Base-by-base conservation (phyloP, 2,329 filamentous ascomycete species). In the Claviceps quebecensis region DNA sequence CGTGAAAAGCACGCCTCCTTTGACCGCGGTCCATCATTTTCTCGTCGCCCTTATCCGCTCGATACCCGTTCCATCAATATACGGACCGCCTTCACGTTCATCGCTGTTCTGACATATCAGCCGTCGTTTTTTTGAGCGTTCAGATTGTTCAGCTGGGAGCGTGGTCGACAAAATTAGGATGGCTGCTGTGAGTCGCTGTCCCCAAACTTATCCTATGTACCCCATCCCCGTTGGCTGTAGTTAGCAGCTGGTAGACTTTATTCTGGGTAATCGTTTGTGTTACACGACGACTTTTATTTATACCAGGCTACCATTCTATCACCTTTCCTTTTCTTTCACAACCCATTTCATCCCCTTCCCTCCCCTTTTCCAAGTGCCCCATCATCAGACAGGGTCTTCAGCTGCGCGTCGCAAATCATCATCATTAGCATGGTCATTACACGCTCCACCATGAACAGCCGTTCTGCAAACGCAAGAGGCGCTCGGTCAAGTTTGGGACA, bases 181-280 rank as follows among this genome's bases (percentile, higher is more conserved):
- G 67, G 67, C 67, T 67, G 64, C 67, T 65, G 67, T 69, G 65
- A 67, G 67, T 69, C 53, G 52, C 55, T 51, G 45, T 50, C 46
- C 51, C 46, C 48, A 43, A 54, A 26, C 49, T 23, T 13, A 13
- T 34, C 36, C 19, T 37, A 26, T 52, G 50, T 38, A 45, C 50
- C 50, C 53, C 40, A 52, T 50, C 53, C 53, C 16, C 44, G 19
- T 7, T 29, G 26, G 47, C 50, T 41, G 45, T 39, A 50, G 48
- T 53, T 54, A 51, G 47, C 45, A 52, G 50, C 55, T 55, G 52
- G 47, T 16, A 44, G 48, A 37, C 52, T 47, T 40, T 50, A 48
- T 23, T 23, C 22, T 23, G 23, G 16, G 16, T 48, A 37, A 45
- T 23, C 22, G 36, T 37, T 47, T 17, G 11, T 17, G 23, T 41